Base-by-base conservation (phyloP, 352 stramenopile genomes). In the Phytophthora litchii region DNA sequence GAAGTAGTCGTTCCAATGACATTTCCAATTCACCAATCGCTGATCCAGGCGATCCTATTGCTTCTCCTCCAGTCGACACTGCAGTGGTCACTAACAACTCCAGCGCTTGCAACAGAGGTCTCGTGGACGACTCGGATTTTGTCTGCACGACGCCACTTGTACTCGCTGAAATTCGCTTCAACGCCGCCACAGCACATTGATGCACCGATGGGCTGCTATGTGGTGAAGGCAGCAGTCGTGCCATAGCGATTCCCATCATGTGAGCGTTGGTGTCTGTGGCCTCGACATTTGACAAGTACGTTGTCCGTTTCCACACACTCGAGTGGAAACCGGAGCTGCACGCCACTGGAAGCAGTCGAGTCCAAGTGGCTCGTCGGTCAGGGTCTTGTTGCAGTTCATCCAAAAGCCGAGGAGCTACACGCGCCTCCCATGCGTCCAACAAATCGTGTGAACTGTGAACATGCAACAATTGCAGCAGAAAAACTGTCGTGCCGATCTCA, bases 251-350 rank as follows among this genome's bases (percentile, higher is more conserved):
- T 11, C 64, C 70, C 44, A 76, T 59, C 52, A 86, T 50, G 55
- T 88, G 80, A 29, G 67, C 72, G 25, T 90, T 90, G 17, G 66
- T 86, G 37, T 81, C 64, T 0, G 63, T 74, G 1, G 76, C 74
- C 27, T 82, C 76, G 1, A 68, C 34, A n/a, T 16, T 54, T 0
- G 45, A 51, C 20, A 83, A 37, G 43, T 74, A 77, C 46, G 25
- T 63, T 3, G 72, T 76, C 38, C 66, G 65, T 20, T 52, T 60
- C 79, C 79, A 89, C 9, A 85, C 50, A 13, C 50, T 54, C 10
- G 67, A 59, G 46, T 87, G 55, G 43, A 89, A 86, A 40, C 57
- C 54, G 1, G 70, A 59, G 0, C 76, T 70, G 44, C 83, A 78
- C 0, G 74, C 76, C 35, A 68, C 76, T 8, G 77, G 77, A 6